These are phyloP conservation scores for Trametes elegans DNA, from an alignment of 768 basidiomycete species.

Conservation along the genomic window DNA sequence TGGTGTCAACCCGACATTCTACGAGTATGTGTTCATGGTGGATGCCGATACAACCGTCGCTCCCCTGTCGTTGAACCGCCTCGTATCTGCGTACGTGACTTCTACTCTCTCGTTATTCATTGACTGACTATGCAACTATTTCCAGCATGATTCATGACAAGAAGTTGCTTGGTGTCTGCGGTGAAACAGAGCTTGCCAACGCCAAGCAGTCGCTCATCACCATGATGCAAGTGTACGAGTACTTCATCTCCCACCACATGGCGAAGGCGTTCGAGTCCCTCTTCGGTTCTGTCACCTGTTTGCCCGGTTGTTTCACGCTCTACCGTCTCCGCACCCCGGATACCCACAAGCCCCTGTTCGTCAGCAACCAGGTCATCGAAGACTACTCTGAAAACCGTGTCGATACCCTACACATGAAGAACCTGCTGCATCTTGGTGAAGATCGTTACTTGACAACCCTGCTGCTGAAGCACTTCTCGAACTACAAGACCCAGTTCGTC, in stretches of 20 bases:
- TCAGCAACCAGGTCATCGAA: conserved; percentile 85
- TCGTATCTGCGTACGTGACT: conserved; percentile 84
- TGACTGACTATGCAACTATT: not conserved
- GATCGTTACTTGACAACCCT: conserved; percentile 98
- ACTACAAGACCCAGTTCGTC: conserved; percentile 93
- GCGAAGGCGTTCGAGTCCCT: conserved; percentile 97
- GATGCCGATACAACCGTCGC: conserved; percentile 96
- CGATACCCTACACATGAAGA: conserved; percentile 99
- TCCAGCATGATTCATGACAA: conserved; percentile 94
- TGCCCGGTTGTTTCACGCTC: conserved; percentile 98
- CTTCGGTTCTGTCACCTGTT: conserved; percentile 97
- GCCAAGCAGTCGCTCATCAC: conserved; percentile 93
- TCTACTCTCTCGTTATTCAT: not conserved
- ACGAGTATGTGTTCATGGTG: conserved; percentile 92
- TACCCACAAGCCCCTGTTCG: conserved; percentile 91
- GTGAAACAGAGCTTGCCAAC: conserved; percentile 91
- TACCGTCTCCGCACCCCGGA: conserved; percentile 94
- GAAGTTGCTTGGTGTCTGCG: conserved; percentile 90
- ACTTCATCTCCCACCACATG: conserved; percentile 98
- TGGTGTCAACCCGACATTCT: conserved; percentile 97
- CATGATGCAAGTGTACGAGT: conserved; percentile 99
- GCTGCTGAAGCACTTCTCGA: conserved; percentile 92
- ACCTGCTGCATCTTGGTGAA: conserved; percentile 94
- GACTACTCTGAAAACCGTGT: conserved; percentile 97
- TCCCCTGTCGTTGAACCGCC: conserved; percentile 80